Evolutionary conservation across 202 grass and related monocot genomes (phyloP), one percentile per base, ranked within the genome.

Genomic region (Hordeum pubiflorum): DNA sequence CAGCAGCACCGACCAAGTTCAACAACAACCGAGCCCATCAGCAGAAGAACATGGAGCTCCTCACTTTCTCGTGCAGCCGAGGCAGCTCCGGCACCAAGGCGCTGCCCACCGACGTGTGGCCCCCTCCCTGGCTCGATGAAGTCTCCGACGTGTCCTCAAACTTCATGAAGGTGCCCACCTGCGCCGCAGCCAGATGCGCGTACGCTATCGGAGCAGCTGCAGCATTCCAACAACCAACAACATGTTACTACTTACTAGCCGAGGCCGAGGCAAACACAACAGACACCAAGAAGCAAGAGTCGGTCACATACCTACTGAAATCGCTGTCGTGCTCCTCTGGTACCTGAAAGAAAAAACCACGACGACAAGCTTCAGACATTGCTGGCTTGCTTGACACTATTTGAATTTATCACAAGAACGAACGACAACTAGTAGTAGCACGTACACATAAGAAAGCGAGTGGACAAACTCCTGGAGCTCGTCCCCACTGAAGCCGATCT

Each of bases 291-390:
- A 0, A 17, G 44, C 44, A 17, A 6, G 14, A 1, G 4, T 15
- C 1, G 13, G 70, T 20, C 21, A 44, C 65, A 33, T 89, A 94
- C 92, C 90, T 10, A 93, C 79, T 29, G 94, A 94, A n/a, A 94
- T 88, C 4, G 92, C 94, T 2, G 88, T 97, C n/a, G 86, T 94
- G 88, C 94, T 97, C 88, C 94, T 94, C 81, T 94, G 94, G 33
- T 97, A 97, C 65, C 93, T 97, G 90, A 75, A 54, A 54, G 6
- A n/a, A 84, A 79, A 62, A 12, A 22, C n/a, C 44, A 68, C 2
- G 13, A 31, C 69, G 71, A 33, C 27, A 46, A 44, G n/a, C n/a
- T 69, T 57, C 68, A 52, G 69, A 61, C 18, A 46, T 10, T 3
- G 31, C 31, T 32, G 38, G 44, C 78, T 40, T 39, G 8, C 36